Evolutionary conservation across 2,329 filamentous ascomycete genomes (phyloP), one percentile per base, ranked within the genome.

Genomic region (Fusarium praegraminearum): DNA sequence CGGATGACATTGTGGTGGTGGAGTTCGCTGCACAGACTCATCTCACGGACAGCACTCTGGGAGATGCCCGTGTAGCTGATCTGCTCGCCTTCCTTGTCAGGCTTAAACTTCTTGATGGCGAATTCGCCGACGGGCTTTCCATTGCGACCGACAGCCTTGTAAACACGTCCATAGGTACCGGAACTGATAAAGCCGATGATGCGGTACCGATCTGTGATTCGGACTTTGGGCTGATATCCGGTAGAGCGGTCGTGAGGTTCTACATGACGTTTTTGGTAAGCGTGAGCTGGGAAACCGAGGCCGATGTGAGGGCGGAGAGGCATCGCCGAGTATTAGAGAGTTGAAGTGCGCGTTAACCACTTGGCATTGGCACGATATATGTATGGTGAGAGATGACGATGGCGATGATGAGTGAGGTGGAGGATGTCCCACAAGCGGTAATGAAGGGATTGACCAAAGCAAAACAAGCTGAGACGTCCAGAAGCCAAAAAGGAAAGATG

Each of bases 101-200:
- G 94, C 84, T 98, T 98, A 88, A 98, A 97, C 88, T 99, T 99
- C 79, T 99, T 99, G 84, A 99, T 99, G 74, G 96, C 96, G 77
- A 97, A 98, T 76, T 97, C 93, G 68, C 78, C 90, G 84, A 74
- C 90, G 88, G 75, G 71, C 46, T 75, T 75, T 47, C 70, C 70
- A 61, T 82, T 64, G 70, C 91, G 90, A 73, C 93, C 90, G 44
- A 93, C 85, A 20, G 96, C 96, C 79, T 99, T 99, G 87, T 98
- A 99, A 10, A 99, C 96, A 33, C 96, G 91, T 36, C 96, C 96
- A 87, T 99, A 99, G 18, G 96, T 99, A 47, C 96, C 96, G 73
- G 93, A 97, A 78, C 93, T 97, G 75, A 99, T 99, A 84, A 99
- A 99, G 44, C 96, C 96, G 59, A 99, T 91, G 75, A 99, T 96